Conservation (phyloP, 192 early-diverging fungal genomes). For the Allomyces macrogynus region DNA sequence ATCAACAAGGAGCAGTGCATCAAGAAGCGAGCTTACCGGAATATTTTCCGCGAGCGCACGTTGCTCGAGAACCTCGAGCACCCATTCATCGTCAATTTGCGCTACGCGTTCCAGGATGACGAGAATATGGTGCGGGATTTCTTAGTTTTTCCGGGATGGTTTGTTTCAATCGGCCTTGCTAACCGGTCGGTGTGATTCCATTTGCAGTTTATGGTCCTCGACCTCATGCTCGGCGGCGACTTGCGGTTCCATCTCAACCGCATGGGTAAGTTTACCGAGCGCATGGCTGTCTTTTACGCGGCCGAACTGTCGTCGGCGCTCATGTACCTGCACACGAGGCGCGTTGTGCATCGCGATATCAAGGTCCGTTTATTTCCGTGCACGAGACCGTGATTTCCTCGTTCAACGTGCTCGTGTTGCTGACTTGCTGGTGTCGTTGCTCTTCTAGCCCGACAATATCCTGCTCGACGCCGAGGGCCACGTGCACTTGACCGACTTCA, state of each 20-base stretch:
- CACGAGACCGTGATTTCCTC: neutral
- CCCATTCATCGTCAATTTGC: constrained; percentile 69
- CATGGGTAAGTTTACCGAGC: constrained; percentile 40
- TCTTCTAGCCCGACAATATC: constrained; percentile 57
- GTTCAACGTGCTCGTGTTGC: neutral
- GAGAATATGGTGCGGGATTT: constrained; percentile 30
- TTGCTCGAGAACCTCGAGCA: constrained; percentile 71
- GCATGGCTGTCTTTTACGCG: constrained; percentile 44
- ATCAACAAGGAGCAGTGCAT: constrained; percentile 93
- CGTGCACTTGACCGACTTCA: constrained; percentile 68
- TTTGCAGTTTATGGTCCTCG: constrained; percentile 59
- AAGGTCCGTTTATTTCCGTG: neutral
- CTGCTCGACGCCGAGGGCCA: constrained; percentile 55
- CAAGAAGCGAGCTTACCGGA: constrained; percentile 59
- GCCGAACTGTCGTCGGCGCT: constrained; percentile 47
- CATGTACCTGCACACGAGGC: constrained; percentile 42
- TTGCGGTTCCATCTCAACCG: constrained; percentile 68
- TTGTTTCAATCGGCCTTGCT: too few relatives aligned
- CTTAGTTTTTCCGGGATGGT: too few relatives aligned
- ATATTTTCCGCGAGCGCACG: constrained; percentile 75
- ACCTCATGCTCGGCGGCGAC: constrained; percentile 90
- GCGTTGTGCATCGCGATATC: constrained; percentile 37
- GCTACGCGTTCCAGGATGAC: constrained; percentile 92
- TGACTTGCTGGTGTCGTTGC: neutral
- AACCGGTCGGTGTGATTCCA: too few relatives aligned